Evolutionary conservation across 2,329 filamentous ascomycete genomes (phyloP), one percentile per base, ranked within the genome.

Genomic region (Mycosphaerella arachidis): DNA sequence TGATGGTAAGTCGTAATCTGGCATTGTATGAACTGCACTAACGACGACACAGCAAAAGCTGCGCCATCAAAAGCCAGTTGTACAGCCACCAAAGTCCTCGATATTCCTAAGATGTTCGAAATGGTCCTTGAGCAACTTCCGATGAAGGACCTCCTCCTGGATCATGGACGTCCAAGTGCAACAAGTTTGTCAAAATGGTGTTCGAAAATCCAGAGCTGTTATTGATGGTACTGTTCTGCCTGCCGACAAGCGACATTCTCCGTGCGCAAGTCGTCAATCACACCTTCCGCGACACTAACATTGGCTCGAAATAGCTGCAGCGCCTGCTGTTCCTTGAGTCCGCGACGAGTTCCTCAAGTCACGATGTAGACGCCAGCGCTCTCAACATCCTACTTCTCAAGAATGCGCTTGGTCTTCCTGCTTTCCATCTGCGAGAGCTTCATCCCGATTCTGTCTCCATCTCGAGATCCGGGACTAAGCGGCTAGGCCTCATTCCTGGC

Each of bases 121-220:
- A 59, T 59, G 51, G 27, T 59, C 13, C 30, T 59, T 33, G 33
- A 16, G 20, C 8, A 40, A 35, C 35, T 59, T 18, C 51, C 51
- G 6, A 27, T 51, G 24, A 40, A 48, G 27, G 57, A 55, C 24
- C 20, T 59, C 7, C 51, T 55, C 7, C 10, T 48, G 6, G 33
- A 5, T 27, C 53, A 55, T 4, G 24, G 10, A 33, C 43, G 6
- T 43, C 18, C 31, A 43, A 53, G 24, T 3, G 24, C 7, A 13
- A 40, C 10, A 40, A 40, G 6, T 2, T 27, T n/a, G 48, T 12
- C 12, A 7, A 1, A 10, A 4, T 1, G 16, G 48, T 52, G 1
- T 52, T 52, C 48, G 48, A 2, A 8, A 52, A 1, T n/a, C 27
- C 48, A 7, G 29, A 53, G 6, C n/a, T 53, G 31, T n/a, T 53